Percentiles rank a stretch among this genome's conserved stretches.
These are phyloP conservation scores for Angophora floribunda DNA, from an alignment of 345 rosid genomes.

Conservation along the genomic window DNA sequence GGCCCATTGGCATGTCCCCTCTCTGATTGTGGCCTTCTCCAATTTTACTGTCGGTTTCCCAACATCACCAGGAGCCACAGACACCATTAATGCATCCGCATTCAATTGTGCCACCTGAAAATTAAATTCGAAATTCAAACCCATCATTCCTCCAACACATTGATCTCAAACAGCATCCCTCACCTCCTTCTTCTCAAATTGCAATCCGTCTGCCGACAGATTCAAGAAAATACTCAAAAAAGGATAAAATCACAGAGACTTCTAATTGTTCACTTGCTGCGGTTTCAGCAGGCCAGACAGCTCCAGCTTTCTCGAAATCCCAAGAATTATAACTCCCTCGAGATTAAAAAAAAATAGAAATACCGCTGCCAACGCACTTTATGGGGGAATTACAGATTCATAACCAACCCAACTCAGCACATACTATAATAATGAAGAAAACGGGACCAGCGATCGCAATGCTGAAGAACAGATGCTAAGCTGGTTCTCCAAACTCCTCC, in stretches of 20 bases:
- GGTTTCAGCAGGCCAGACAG: not conserved
- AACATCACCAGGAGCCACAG: conserved; percentile 75
- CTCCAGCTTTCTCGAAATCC: not conserved
- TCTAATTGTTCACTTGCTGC: not conserved
- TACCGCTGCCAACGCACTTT: not conserved
- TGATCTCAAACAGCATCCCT: not conserved
- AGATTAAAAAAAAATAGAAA: not conserved
- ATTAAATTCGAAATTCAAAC: not conserved
- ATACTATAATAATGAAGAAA: not conserved
- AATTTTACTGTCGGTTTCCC: conserved; percentile 63
- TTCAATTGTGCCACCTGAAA: conserved; percentile 39
- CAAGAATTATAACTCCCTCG: not conserved
- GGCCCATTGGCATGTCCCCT: conserved; percentile 71
- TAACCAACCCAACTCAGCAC: not conserved
- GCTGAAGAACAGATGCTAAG: not conserved
- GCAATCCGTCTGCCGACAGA: not conserved
- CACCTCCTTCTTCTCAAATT: not conserved
- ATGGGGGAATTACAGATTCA: not conserved
- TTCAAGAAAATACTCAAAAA: not conserved
- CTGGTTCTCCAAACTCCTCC: not conserved
- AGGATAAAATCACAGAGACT: not conserved
- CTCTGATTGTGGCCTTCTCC: conserved; percentile 50
- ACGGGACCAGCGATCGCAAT: not conserved
- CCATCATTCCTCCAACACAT: not conserved
- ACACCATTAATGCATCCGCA: conserved; percentile 48